phyloP scores from a whole-genome alignment of 2,329 filamentous ascomycete species.

The Dactylellina parvicollis region DNA sequence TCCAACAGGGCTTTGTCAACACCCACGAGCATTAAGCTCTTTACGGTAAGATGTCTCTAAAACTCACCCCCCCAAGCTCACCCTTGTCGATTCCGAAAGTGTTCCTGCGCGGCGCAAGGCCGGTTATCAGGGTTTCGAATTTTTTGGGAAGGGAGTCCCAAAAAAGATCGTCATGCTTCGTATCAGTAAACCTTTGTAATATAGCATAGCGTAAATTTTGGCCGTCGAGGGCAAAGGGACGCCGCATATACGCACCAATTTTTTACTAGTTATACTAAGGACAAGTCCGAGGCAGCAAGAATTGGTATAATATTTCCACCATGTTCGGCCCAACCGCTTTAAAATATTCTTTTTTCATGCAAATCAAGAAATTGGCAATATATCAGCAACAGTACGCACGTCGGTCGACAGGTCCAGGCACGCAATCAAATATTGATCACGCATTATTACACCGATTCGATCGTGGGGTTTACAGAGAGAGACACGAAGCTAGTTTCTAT shows the following conservation, averaged over 20 bases:
- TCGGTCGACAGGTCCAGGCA: conserved; percentile 32
- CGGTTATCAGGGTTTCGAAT: conserved; percentile 53
- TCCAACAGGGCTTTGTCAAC: conserved; percentile 53
- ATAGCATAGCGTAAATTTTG: conserved; percentile 47
- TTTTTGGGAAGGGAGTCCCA: conserved; percentile 38
- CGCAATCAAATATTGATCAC: conserved; percentile 49
- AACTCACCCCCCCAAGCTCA: conserved; percentile 24
- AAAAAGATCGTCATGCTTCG: conserved; percentile 54
- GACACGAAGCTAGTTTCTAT: conserved; percentile 35
- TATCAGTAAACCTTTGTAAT: conserved; percentile 54
- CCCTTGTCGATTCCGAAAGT: conserved; percentile 41
- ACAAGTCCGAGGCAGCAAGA: conserved; percentile 38
- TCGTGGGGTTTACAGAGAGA: conserved; percentile 42
- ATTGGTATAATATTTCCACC: conserved; percentile 50
- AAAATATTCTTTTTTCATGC: conserved; percentile 47
- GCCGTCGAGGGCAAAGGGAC: conserved; percentile 33
- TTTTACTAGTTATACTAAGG: too few relatives aligned
- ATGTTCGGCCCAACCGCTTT: conserved; percentile 50
- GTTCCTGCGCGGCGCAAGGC: conserved; percentile 54
- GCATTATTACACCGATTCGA: conserved; percentile 47
- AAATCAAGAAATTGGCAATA: conserved; percentile 45
- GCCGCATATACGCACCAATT: conserved; percentile 37
- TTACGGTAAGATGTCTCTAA: conserved; percentile 49
- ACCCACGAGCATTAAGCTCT: conserved; percentile 51
- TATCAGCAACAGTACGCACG: conserved; percentile 44